Evolutionary conservation across 805 yeast species (phyloP), one percentile per base, ranked within the genome.

Genomic region (Brettanomyces sp.): DNA sequence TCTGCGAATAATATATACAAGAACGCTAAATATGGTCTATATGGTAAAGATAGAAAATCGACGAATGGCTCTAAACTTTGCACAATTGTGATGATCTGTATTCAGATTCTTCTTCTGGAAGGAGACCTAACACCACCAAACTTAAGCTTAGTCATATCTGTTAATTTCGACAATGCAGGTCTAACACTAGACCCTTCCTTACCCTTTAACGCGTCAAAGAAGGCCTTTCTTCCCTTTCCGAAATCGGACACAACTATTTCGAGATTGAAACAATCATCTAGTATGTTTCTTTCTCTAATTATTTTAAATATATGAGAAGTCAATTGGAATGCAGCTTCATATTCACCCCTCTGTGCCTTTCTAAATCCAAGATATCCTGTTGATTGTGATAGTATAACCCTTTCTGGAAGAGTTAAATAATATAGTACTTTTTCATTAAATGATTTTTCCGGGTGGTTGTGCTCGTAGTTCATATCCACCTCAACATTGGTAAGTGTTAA

Each of bases 51-150:
- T 28, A 28, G 9, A 7, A 7, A 28, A 28, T 28, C 9, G 7
- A 9, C 32, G 32, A 28, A 28, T 28, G 11, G 11, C 11, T 6
- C 9, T 28, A 28, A 28, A 28, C 7, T 18, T 18, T 28, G 32
- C 32, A 7, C 9, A 28, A 9, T 7, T 28, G 1, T 28, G 11
- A 9, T 28, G 32, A 28, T 28, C 32, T 9, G 32, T 28, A 14
- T 12, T 41, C 46, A 54, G 41, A 84, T 69, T 68, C 95, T 81
- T 71, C 96, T 83, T 47, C 73, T 73, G 62, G 81, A 79, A 66
- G 91, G 95, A 21, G 95, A 73, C 57, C 93, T 79, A 41, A 77
- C 82, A 72, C 98, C 98, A 72, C 99, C 99, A 58, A 87, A 87
- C 65, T 85, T 84, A 70, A 91, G 73, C 47, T 77, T 77, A 5